These are phyloP conservation scores for Pseudozyma hubeiensis DNA, from an alignment of 1,284 basidiomycete species.

Conservation along the genomic window DNA sequence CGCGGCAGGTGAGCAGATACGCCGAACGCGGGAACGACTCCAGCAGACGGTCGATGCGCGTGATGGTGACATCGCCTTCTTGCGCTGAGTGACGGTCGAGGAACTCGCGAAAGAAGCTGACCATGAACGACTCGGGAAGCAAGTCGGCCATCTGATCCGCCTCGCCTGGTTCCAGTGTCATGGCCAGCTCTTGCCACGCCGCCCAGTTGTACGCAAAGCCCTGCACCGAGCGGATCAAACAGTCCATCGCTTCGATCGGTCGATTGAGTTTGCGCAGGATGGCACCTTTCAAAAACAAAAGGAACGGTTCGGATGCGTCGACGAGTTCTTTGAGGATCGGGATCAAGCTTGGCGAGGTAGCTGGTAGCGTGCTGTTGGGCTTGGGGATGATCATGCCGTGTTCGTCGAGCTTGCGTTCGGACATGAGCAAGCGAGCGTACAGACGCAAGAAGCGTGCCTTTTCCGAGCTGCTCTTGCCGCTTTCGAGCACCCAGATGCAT, in stretches of 20 bases:
- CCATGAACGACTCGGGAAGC: constrained; percentile 77
- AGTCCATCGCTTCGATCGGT: constrained; percentile 81
- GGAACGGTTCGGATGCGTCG: constrained; percentile 54
- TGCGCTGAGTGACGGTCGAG: constrained; percentile 84
- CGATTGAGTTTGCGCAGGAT: constrained; percentile 65
- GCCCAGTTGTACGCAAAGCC: constrained; percentile 96
- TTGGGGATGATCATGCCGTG: constrained; percentile 54
- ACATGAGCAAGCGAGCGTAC: constrained; percentile 81
- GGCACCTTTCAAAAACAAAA: constrained; percentile 66
- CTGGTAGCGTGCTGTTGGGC: constrained; percentile 45
- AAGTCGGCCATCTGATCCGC: constrained; percentile 72
- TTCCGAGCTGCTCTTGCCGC: constrained; percentile 21
- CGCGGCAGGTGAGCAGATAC: constrained; percentile 77
- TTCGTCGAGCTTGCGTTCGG: constrained; percentile 56
- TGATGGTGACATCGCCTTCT: constrained; percentile 46
- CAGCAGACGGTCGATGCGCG: constrained; percentile 72
- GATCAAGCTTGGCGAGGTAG: constrained; percentile 46
- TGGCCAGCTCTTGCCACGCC: constrained; percentile 75
- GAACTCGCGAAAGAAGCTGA: constrained; percentile 88
- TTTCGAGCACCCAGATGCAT: constrained; percentile 72
- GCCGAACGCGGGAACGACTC: constrained; percentile 84
- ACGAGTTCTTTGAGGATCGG: constrained; percentile 60
- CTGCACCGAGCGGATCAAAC: constrained; percentile 80
- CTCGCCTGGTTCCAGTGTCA: constrained; percentile 57
- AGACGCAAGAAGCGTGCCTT: constrained; percentile 82